Percentiles rank a stretch among this genome's conserved stretches.
These are phyloP conservation scores for Mycena alexandri DNA, from an alignment of 768 basidiomycete species.

Conservation along the genomic window DNA sequence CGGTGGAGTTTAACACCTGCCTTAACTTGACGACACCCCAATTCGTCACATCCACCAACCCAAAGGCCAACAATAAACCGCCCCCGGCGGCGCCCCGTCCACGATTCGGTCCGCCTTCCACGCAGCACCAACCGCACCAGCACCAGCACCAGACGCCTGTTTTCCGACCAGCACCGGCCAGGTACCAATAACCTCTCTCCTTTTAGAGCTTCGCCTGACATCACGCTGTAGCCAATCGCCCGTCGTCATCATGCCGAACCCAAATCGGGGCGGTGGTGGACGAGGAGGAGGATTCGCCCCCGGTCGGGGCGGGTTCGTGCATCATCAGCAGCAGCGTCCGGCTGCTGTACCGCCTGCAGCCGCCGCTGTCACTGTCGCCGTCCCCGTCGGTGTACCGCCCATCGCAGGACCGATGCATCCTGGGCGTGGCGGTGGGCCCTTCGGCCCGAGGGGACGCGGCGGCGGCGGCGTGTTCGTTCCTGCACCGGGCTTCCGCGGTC, in stretches of 20 bases:
- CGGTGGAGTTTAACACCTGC: slow-evolving; percentile 88
- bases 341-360: neutral
- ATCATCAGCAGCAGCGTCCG: slow-evolving; percentile 10
- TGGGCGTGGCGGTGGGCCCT: slow-evolving; percentile 25
- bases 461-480: slow-evolving; percentile 27
- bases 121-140: slow-evolving; percentile 63
- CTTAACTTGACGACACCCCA: slow-evolving; percentile 91
- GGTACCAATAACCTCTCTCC: slow-evolving; percentile 45
- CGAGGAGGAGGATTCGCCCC: slow-evolving; percentile 24
- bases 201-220: slow-evolving; percentile 12
- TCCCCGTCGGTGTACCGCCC: neutral
- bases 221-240: slow-evolving; percentile 49
- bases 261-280: slow-evolving; percentile 62
- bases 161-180: slow-evolving; percentile 69
- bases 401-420: neutral
- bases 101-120: slow-evolving; percentile 58
- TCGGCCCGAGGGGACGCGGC: slow-evolving; percentile 25
- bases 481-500: slow-evolving; percentile 26
- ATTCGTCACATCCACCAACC: slow-evolving; percentile 82
- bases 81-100: slow-evolving; percentile 73
- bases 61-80: slow-evolving; percentile 68
- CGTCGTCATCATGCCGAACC: slow-evolving; percentile 84
- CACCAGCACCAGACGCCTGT: slow-evolving; percentile 55
- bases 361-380: neutral
- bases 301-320: slow-evolving; percentile 23